Base-by-base conservation (phyloP, 1,139 yeast genomes). In the Candida freyschussii region DNA sequence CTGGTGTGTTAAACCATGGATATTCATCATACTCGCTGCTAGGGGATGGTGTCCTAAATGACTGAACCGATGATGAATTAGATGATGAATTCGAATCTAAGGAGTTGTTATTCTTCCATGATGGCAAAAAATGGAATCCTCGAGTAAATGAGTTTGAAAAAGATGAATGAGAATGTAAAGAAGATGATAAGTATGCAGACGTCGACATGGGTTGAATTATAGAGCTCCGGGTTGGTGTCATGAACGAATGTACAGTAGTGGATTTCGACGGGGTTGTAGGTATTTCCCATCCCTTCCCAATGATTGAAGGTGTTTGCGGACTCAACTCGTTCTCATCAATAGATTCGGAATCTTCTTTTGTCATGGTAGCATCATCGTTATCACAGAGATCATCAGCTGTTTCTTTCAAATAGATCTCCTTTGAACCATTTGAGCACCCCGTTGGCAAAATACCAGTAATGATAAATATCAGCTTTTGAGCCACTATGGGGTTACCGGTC, bases 401-500 rank as follows among this genome's bases (percentile, higher is more conserved):
- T 10, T 25, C 19, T 7, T n/a, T 11, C 7, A 21, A 21, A 7
- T 14, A 14, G 22, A 19, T 30, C 21, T 13, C 18, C 17, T 20
- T n/a, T n/a, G n/a, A n/a, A n/a, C n/a, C n/a, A n/a, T n/a, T n/a
- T n/a, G n/a, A n/a, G n/a, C n/a, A n/a, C n/a, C n/a, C n/a, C n/a
- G n/a, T n/a, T 3, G 70, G 65, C 12, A 68, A 53, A 24, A 75
- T 44, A 0, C 75, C 81, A 36, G 74, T 66, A 12, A 76, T 44
- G 8, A 76, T 70, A 38, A 74, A 75, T 0, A 75, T 57, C 36
- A 76, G 56, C 48, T 74, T 75, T 45, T 75, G 76, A 1, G 82
- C 80, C 8, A 75, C 78, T 18, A 69, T 69, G 15, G 78, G 75
- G 45, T 75, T 76, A 6, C 77, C 73, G 0, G 82, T 75, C 71